phyloP scores from a whole-genome alignment of 208 protist species.

The Trypanosoma cruzi region DNA sequence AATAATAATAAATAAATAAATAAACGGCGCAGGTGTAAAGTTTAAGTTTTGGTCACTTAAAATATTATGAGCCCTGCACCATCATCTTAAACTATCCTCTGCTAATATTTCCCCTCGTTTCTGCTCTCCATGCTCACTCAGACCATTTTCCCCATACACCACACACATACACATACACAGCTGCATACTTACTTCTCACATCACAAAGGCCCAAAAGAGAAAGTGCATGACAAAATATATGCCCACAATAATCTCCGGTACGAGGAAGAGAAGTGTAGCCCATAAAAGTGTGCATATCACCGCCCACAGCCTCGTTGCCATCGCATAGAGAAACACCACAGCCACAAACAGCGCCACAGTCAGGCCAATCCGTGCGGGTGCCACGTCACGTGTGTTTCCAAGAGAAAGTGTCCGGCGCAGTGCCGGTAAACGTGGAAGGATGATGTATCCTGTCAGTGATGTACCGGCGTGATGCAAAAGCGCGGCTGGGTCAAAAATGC shows the following conservation, averaged over 20 bases:
- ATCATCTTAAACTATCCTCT: background rate
- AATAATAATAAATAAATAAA: background rate
- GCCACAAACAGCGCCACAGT: constrained; percentile 44
- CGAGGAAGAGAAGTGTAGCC: constrained; percentile 33
- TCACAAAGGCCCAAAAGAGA: constrained; percentile 36
- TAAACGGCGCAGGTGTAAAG: background rate
- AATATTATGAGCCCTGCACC: background rate
- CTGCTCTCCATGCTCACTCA: background rate
- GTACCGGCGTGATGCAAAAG: constrained; percentile 29
- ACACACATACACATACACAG: background rate
- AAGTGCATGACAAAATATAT: constrained; percentile 40
- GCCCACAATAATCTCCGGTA: constrained; percentile 24
- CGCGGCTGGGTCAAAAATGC: constrained; percentile 1
- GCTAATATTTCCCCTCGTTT: background rate
- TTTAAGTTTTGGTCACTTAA: background rate
- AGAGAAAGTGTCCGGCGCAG: background rate
- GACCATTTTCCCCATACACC: background rate
- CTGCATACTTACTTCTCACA: background rate
- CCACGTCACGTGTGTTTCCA: background rate
- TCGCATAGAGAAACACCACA: constrained; percentile 38
- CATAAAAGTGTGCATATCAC: constrained; percentile 35
- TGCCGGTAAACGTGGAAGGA: constrained; percentile 11
- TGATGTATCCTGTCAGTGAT: constrained; percentile 21
- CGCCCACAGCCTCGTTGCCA: constrained; percentile 36
- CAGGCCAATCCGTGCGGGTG: constrained; percentile 36